A percentile compares a stretch with the other conserved stretches of the same genome.
Conservation (phyloP, 2,329 filamentous ascomycete genomes). For the Knoxdaviesia proteae region DNA sequence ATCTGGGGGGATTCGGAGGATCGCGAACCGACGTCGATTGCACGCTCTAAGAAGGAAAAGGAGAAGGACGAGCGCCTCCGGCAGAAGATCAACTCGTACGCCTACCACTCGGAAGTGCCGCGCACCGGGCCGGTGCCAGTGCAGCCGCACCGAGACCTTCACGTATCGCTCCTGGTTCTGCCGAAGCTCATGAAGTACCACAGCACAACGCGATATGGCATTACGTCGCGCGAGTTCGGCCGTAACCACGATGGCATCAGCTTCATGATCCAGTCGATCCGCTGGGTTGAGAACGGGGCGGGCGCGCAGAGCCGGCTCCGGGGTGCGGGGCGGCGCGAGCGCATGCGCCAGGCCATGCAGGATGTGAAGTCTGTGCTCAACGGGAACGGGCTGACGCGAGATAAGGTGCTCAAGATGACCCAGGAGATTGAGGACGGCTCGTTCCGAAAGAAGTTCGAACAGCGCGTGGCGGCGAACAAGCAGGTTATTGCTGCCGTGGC, state of each 20-base stretch:
- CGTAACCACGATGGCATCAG: constrained; percentile 68
- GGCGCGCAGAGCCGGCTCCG: constrained; percentile 33
- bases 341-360: constrained; percentile 33
- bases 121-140: constrained; percentile 39
- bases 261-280: constrained; percentile 61
- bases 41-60: constrained; percentile 10
- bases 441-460: too few relatives aligned
- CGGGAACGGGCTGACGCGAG: constrained; percentile 3
- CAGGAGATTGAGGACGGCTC: too few relatives aligned
- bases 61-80: constrained; percentile 15
- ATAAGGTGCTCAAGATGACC: not conserved
- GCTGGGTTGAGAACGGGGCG: constrained; percentile 67
- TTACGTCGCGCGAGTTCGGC: constrained; percentile 65
- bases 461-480: too few relatives aligned
- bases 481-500: too few relatives aligned
- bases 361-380: constrained; percentile 17
- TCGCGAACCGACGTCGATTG: not conserved
- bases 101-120: constrained; percentile 31
- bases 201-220: constrained; percentile 54
- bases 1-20: constrained; percentile 9
- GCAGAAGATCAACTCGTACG: constrained; percentile 12
- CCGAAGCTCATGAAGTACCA: constrained; percentile 61
- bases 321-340: constrained; percentile 32
- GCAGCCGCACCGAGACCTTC: constrained; percentile 53
- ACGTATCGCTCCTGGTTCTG: constrained; percentile 70